Evolutionary conservation across 257 asterid species (phyloP).

Genomic region (Pogostemon cablin): DNA sequence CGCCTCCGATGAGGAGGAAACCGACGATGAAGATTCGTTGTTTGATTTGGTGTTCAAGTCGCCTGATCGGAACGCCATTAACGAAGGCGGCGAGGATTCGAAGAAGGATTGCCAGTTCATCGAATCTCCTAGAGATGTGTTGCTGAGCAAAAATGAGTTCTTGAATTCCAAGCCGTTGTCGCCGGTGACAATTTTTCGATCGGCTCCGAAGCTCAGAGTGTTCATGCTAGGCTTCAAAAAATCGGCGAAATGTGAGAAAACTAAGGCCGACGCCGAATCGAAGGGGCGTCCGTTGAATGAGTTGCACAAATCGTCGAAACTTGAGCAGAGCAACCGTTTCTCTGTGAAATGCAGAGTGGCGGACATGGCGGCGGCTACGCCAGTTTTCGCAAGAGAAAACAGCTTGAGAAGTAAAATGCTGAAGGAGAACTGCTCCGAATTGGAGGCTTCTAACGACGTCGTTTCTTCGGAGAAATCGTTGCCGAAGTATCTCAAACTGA

Average conservation of each 20-base stretch:
- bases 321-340: constrained; percentile 45
- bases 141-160: constrained; percentile 37
- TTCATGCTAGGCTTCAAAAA: constrained; percentile 48
- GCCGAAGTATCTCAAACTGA: constrained; percentile 64
- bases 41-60: constrained; percentile 68
- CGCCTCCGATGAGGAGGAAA: constrained; percentile 38
- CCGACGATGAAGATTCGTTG: constrained; percentile 67
- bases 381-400: constrained; percentile 44
- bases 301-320: constrained; percentile 39
- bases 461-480: constrained; percentile 41
- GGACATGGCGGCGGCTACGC: constrained; percentile 30
- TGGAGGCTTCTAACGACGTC: constrained; percentile 33
- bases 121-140: constrained; percentile 56
- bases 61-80: constrained; percentile 28
- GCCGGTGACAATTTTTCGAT: constrained; percentile 53
- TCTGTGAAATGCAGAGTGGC: constrained; percentile 35
- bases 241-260: constrained; percentile 38
- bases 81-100: constrained; percentile 14
- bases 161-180: constrained; percentile 52
- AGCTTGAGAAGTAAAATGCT: constrained; percentile 63
- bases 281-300: constrained; percentile 41
- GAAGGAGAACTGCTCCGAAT: constrained; percentile 43
- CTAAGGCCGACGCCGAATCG: constrained; percentile 35
- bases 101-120: constrained; percentile 37
- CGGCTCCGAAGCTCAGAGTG: constrained; percentile 54